Evolutionary conservation across 2,329 filamentous ascomycete species (phyloP).

Genomic region (Rhynchosporium secalis): DNA sequence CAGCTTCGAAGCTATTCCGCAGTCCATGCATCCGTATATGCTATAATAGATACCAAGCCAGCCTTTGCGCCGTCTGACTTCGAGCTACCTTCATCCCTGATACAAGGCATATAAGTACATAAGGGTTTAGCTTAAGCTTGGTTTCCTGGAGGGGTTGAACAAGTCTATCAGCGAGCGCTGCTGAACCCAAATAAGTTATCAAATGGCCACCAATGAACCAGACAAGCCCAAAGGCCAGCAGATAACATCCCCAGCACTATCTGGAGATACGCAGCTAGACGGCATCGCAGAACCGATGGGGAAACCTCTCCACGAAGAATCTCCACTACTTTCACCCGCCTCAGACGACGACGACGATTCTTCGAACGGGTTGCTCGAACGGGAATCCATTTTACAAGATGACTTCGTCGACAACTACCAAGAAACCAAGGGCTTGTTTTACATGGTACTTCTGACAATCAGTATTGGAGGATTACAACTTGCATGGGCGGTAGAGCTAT

Average conservation of each 20-base stretch:
- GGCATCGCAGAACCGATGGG: conserved; percentile 25
- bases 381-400: conserved; percentile 42
- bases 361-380: conserved; percentile 42
- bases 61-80: neutral
- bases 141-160: neutral
- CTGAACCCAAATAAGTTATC: neutral
- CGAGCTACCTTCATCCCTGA: neutral
- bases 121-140: no score
- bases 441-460: conserved; percentile 81
- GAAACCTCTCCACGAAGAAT: conserved; percentile 47
- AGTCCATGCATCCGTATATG: neutral
- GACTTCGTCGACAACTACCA: conserved; percentile 52
- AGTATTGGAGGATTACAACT: conserved; percentile 88
- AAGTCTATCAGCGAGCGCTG: neutral
- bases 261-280: conserved; percentile 27
- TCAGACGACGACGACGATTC: conserved; percentile 37
- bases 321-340: conserved; percentile 50
- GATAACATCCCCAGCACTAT: conserved; percentile 10
- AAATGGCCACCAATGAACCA: conserved; percentile 10
- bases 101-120: neutral
- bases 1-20: conserved; percentile 9
- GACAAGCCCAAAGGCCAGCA: conserved; percentile 12
- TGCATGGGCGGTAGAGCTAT: conserved; percentile 93
- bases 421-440: conserved; percentile 78
- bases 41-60: neutral